Evolutionary conservation across 352 stramenopile species (phyloP).

Genomic region (Blastocystis sp.): DNA sequence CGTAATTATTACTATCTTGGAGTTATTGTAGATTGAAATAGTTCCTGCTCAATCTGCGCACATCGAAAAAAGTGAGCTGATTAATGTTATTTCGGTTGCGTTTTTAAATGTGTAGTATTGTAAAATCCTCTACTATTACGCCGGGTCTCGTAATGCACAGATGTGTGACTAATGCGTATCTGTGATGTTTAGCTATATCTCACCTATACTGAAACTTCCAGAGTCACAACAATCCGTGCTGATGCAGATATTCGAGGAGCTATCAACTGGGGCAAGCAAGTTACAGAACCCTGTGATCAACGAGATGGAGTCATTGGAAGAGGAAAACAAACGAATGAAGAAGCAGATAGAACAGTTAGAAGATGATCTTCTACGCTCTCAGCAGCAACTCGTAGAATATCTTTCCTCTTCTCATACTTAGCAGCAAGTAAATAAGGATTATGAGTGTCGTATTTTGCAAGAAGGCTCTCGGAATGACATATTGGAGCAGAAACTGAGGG

Average conservation of each 20-base stretch:
- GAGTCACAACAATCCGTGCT: not conserved
- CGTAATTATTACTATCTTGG: not conserved
- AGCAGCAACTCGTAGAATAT: not conserved
- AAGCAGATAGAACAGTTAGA: not conserved
- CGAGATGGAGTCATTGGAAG: not conserved
- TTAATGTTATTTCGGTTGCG: not conserved
- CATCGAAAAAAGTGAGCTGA: not conserved
- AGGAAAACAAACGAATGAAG: not conserved
- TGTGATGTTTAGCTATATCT: not conserved
- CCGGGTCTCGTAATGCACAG: not conserved
- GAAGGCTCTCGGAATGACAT: not conserved
- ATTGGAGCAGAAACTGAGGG: not conserved
- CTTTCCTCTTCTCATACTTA: not conserved
- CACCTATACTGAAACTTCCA: not conserved
- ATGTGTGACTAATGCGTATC: not conserved
- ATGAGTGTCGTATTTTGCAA: not conserved
- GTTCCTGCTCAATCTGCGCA: not conserved
- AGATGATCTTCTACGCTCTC: not conserved
- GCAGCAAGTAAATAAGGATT: not conserved
- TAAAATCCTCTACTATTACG: not conserved
- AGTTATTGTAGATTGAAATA: not conserved
- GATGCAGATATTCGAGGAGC: not conserved
- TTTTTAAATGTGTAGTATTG: not conserved
- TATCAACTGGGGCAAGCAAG: not conserved
- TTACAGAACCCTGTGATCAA: not conserved